A percentile compares a stretch with the other conserved stretches of the same genome.
Evolutionary conservation across 495 filamentous ascomycete genomes (phyloP).

Genomic region (Cairneyella variabilis): DNA sequence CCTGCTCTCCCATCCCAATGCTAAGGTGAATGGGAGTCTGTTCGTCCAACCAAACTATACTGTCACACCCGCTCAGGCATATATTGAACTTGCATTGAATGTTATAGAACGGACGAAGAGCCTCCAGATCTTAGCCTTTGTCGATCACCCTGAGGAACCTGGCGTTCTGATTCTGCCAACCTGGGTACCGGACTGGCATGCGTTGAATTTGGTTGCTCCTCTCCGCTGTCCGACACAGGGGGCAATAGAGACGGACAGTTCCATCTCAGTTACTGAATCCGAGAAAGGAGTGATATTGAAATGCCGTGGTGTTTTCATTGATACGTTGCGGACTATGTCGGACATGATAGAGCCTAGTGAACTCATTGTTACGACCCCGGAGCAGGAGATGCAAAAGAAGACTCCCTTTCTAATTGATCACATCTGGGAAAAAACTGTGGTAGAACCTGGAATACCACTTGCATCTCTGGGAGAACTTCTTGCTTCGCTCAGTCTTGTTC

Average conservation of each 20-base stretch:
- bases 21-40: slow-evolving; percentile 4
- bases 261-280: not conserved
- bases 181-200: slow-evolving; percentile 17
- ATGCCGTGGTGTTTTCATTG: slow-evolving; percentile 9
- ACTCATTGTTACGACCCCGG: slow-evolving; percentile 10
- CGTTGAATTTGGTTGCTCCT: slow-evolving; percentile 13
- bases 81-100: slow-evolving; percentile 11
- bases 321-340: slow-evolving; percentile 5
- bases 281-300: slow-evolving; percentile 2
- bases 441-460: slow-evolving; percentile 4
- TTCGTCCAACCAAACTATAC: slow-evolving; percentile 11
- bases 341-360: slow-evolving; percentile 10
- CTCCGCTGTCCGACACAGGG: slow-evolving; percentile 9
- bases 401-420: slow-evolving; percentile 14
- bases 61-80: slow-evolving; percentile 3
- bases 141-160: slow-evolving; percentile 13
- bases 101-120: slow-evolving; percentile 3
- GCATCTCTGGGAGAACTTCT: slow-evolving; percentile 2
- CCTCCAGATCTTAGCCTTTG: slow-evolving; percentile 14
- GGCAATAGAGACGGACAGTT: not conserved
- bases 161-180: not conserved
- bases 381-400: slow-evolving; percentile 10
- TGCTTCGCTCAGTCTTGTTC: slow-evolving; percentile 7
- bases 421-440: slow-evolving; percentile 9
- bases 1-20: slow-evolving; percentile 8